Evolutionary conservation across 2,329 filamentous ascomycete species (phyloP).

Genomic region (Verticillium isaacii): DNA sequence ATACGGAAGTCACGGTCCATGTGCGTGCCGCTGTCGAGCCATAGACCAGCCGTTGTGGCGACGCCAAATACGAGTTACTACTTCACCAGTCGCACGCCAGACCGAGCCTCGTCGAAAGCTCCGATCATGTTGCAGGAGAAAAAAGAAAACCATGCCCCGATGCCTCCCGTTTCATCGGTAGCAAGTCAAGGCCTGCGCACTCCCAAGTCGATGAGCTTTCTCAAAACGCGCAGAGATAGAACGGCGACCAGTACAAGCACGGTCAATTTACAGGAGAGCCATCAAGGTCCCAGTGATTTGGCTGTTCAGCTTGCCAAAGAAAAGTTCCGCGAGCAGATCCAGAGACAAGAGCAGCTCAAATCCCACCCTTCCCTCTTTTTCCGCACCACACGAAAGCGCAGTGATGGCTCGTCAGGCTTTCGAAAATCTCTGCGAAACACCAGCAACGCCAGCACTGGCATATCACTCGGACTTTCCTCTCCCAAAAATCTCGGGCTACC

Average conservation of each 20-base stretch:
- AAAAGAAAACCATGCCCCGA: background rate
- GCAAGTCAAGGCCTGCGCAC: constrained; percentile 27
- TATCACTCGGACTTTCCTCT: constrained; percentile 20
- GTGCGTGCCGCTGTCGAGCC: constrained; percentile 30
- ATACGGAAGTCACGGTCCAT: constrained; percentile 53
- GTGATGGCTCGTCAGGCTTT: constrained; percentile 29
- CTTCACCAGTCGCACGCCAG: constrained; percentile 1
- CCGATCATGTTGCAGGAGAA: background rate
- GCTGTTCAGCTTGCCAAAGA: constrained; percentile 31
- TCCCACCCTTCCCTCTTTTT: constrained; percentile 40
- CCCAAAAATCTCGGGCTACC: background rate
- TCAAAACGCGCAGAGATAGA: constrained; percentile 25
- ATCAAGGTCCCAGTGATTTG: constrained; percentile 21
- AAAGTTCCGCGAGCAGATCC: constrained; percentile 26
- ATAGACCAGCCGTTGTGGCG: background rate
- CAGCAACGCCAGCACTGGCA: constrained; percentile 32
- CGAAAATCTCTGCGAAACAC: constrained; percentile 46
- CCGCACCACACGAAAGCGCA: constrained; percentile 28
- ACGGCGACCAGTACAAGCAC: constrained; percentile 11
- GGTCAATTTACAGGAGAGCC: constrained; percentile 7
- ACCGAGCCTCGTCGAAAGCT: background rate
- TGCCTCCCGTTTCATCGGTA: background rate
- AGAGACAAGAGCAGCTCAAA: constrained; percentile 28
- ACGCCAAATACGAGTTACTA: constrained; percentile 4
- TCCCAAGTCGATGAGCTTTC: constrained; percentile 53